A percentile compares a stretch with the other conserved stretches of the same genome.
phyloP scores from a whole-genome alignment of 371 early-diverging fungal genomes.

The Syncephalis plumigaleata region DNA sequence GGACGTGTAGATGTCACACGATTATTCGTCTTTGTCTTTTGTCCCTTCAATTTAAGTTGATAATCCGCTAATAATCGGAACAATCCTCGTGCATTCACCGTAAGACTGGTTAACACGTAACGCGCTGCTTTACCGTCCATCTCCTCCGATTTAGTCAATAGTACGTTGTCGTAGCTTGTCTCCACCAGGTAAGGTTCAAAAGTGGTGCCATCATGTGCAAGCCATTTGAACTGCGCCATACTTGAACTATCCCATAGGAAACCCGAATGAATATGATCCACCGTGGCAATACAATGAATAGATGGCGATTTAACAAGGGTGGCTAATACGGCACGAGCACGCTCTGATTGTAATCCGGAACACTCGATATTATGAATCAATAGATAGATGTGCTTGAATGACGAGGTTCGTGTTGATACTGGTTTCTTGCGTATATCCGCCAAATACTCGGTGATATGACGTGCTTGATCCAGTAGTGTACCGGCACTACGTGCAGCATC shows the following conservation, averaged over 20 bases:
- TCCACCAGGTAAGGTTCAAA: conserved; percentile 63
- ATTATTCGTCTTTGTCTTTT: too few species aligned
- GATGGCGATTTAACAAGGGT: conserved; percentile 41
- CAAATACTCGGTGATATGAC: conserved; percentile 31
- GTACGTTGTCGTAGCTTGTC: conserved; percentile 61
- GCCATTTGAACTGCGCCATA: conserved; percentile 50
- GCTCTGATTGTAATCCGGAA: conserved; percentile 49
- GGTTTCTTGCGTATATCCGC: too few species aligned
- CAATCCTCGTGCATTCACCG: conserved; percentile 61
- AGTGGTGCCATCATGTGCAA: conserved; percentile 84
- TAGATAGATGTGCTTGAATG: conserved; percentile 37
- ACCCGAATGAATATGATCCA: conserved; percentile 81
- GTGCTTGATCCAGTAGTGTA: conserved; percentile 39
- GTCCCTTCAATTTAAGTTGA: conserved; percentile 26
- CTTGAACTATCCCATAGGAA: conserved; percentile 72
- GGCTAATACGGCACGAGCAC: conserved; percentile 40
- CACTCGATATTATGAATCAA: conserved; percentile 89
- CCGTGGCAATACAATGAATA: conserved; percentile 63
- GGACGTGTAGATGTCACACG: too few species aligned
- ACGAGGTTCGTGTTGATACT: conserved; percentile 23
- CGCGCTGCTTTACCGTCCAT: conserved; percentile 50
- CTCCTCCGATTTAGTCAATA: conserved; percentile 36
- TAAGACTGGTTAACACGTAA: conserved; percentile 68
- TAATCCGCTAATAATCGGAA: conserved; percentile 55
- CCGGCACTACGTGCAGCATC: conserved; percentile 17